phyloP scores from a whole-genome alignment of 179 eudicot species.

The Drosera spatulata region DNA sequence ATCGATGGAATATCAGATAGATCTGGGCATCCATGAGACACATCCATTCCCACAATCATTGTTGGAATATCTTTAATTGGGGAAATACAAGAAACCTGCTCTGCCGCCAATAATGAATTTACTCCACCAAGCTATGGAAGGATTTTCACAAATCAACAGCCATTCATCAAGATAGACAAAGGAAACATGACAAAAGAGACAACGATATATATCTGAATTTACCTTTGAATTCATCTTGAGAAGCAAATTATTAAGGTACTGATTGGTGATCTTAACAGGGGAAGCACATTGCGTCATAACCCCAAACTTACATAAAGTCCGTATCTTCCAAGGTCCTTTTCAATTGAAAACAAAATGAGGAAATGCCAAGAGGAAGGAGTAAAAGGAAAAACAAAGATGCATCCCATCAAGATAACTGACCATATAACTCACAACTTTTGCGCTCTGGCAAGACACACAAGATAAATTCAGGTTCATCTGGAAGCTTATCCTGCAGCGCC shows the following conservation, averaged over 20 bases:
- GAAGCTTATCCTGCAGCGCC: slow-evolving; percentile 57
- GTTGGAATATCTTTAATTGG: slow-evolving; percentile 66
- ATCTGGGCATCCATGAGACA: slow-evolving; percentile 93
- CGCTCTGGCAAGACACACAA: slow-evolving; percentile 86
- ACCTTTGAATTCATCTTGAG: slow-evolving; percentile 93
- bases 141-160: neutral
- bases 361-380: neutral
- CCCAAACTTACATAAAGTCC: slow-evolving; percentile 57
- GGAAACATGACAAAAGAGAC: slow-evolving; percentile 1
- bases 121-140: slow-evolving; percentile 73
- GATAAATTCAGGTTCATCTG: slow-evolving; percentile 75
- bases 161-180: neutral
- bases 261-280: slow-evolving; percentile 74
- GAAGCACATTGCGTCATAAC: slow-evolving; percentile 75
- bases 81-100: slow-evolving; percentile 49
- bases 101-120: slow-evolving; percentile 76
- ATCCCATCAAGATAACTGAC: slow-evolving; percentile 23
- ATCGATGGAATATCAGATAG: slow-evolving; percentile 73
- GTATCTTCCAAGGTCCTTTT: slow-evolving; percentile 93
- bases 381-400: neutral
- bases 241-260: slow-evolving; percentile 77
- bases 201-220: slow-evolving; percentile 3
- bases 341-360: slow-evolving; percentile 4
- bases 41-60: slow-evolving; percentile 94
- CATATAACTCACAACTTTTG: slow-evolving; percentile 72